Base-by-base conservation (phyloP, 208 protist species). In the Leishmania gerbilli region DNA sequence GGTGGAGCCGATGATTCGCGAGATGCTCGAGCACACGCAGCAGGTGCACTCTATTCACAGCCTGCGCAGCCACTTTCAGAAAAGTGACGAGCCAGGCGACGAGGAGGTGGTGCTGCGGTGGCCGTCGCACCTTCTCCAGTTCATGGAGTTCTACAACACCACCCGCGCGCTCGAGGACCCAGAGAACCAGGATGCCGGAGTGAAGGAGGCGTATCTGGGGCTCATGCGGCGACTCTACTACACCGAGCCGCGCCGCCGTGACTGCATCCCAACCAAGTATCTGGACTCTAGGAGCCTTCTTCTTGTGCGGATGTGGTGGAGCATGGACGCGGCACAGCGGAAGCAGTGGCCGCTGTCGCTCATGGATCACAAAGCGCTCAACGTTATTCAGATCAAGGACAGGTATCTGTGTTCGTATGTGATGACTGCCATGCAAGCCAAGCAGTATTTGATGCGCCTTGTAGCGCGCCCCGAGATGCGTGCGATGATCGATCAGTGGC, bases 111-210 rank as follows among this genome's bases (percentile, higher is more conserved):
- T 98, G 34, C 77, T 95, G 68, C 87, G 86, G 27, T 98, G 95
- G 94, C 95, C 95, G 17, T 86, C 88, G 45, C 91, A 95, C 71
- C 72, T 96, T 47, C 88, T 98, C 88, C 95, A 98, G 80, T 98
- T 97, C 79, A 81, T 97, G 74, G 94, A 98, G 84, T 96, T 95
- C 85, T 91, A 94, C 86, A 96, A 96, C 81, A 92, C 91, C 58
- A 89, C 82, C 19, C 87, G 91, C 47, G 90, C 91, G 15, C 77
- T 97, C 51, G 87, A 96, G 74, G 90, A 95, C 82, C 89, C 88
- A 31, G 84, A 93, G 55, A 94, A 95, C 56, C 82, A 91, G 58
- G 56, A 89, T 64, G 21, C 80, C 62, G 85, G 93, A 58, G 80
- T 95, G 65, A 82, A 80, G 71, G 84, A 87, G 37, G 92, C 92